Conservation (phyloP, 108 stramenopile species). For the Skeletonema potamos region DNA sequence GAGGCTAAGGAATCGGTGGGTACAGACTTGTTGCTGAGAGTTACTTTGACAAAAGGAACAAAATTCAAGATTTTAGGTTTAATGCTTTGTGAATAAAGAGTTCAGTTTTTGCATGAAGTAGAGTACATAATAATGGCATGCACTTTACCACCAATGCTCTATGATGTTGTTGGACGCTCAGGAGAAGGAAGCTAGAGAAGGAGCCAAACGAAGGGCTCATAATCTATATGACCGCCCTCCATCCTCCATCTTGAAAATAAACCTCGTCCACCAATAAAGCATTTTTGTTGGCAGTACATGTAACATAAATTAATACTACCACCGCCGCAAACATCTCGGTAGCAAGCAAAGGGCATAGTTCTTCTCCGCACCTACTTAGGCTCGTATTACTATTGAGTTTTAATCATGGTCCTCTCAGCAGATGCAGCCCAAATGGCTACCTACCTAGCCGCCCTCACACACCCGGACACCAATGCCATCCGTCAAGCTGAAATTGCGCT, state of each 20-base stretch:
- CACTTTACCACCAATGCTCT: no score
- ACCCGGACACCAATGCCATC: constrained; percentile 88
- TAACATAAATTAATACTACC: not conserved
- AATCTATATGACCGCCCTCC: not conserved
- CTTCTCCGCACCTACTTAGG: not conserved
- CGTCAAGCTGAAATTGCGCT: constrained; percentile 85
- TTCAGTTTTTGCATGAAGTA: no score
- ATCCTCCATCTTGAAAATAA: no score
- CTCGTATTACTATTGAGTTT: not conserved
- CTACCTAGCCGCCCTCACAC: constrained; percentile 74
- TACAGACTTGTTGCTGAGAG: constrained; percentile 37
- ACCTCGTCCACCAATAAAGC: not conserved
- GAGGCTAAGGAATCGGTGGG: constrained; percentile 21
- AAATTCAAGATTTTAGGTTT: constrained; percentile 49
- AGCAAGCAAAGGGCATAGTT: not conserved
- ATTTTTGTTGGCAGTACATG: not conserved
- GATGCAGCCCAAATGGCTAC: constrained; percentile 52
- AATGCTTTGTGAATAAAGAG: constrained; percentile 41
- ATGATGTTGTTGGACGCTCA: no score
- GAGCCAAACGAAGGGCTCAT: not conserved
- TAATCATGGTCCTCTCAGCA: constrained; percentile 44
- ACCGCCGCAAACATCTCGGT: not conserved
- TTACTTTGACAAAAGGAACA: constrained; percentile 30
- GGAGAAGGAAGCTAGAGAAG: no score
- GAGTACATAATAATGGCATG: no score